Percentiles rank a stretch among this genome's conserved stretches.
Evolutionary conservation across 192 early-diverging fungal species (phyloP).

Genomic region (Linnemannia elongata): DNA sequence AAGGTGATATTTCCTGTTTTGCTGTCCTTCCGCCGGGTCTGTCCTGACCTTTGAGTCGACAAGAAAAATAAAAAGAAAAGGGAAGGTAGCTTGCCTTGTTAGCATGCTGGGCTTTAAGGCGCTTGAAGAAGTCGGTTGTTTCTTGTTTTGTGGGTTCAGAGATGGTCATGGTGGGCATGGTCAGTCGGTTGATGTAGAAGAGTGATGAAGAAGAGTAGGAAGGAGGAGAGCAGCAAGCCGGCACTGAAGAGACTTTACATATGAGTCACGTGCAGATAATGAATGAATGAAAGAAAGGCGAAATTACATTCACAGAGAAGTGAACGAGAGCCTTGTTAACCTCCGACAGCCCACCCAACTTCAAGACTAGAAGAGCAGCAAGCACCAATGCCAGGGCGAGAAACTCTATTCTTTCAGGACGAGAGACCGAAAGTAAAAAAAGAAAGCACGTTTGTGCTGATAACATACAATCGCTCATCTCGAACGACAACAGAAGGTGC

Average conservation of each 20-base stretch:
- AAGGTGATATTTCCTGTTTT: not conserved
- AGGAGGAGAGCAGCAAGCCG: not conserved
- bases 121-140: slow-evolving; percentile 64
- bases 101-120: slow-evolving; percentile 61
- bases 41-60: not conserved
- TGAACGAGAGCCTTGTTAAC: not conserved
- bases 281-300: slow-evolving; percentile 1
- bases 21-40: not conserved
- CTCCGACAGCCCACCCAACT: not conserved
- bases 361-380: no score
- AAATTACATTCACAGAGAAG: not conserved
- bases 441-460: slow-evolving; percentile 1
- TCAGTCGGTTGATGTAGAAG: not conserved
- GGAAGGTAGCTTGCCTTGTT: slow-evolving; percentile 60
- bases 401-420: not conserved
- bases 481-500: no score
- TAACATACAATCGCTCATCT: not conserved
- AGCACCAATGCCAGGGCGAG: not conserved
- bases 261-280: not conserved
- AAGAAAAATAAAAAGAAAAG: not conserved
- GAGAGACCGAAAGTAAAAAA: not conserved
- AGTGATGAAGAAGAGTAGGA: slow-evolving; percentile 2
- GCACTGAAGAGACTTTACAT: not conserved
- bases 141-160: slow-evolving; percentile 62
- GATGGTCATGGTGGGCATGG: slow-evolving; percentile 45